phyloP scores from a whole-genome alignment of 306 rosid species.

The Comarum palustre region DNA sequence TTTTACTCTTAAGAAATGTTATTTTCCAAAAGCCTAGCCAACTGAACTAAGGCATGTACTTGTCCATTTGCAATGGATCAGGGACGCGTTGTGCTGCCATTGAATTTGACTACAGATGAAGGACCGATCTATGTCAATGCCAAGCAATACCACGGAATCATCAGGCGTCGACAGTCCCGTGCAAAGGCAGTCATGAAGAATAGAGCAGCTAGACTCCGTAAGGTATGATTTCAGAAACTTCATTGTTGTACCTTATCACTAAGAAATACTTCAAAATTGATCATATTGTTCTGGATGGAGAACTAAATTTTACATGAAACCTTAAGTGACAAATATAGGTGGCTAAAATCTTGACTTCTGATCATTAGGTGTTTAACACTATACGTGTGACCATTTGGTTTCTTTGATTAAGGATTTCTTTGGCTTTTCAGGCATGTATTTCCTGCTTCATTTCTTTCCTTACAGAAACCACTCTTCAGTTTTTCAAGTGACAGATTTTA shows the following conservation, averaged over 20 bases:
- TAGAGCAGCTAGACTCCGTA: conserved; percentile 51
- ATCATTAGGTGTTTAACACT: not conserved
- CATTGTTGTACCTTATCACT: not conserved
- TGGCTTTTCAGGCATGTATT: not conserved
- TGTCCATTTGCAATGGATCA: conserved; percentile 30
- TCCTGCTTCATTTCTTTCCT: not conserved
- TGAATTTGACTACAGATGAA: conserved; percentile 69
- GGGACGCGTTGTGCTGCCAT: conserved; percentile 96
- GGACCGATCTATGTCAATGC: conserved; percentile 94
- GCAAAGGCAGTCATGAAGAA: conserved; percentile 72
- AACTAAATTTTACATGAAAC: conserved; percentile 5
- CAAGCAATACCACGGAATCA: conserved; percentile 93
- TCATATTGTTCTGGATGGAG: not conserved
- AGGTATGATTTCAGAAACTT: conserved; percentile 44
- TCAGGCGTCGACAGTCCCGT: conserved; percentile 83
- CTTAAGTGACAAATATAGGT: not conserved
- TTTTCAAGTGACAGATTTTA: not conserved
- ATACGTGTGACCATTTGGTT: not conserved
- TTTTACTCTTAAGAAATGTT: not conserved
- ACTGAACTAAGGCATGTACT: conserved; percentile 27
- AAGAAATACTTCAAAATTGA: not conserved
- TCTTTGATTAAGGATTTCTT: not conserved
- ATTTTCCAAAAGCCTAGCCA: not conserved
- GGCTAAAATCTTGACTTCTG: not conserved
- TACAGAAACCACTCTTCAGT: not conserved